Base-by-base conservation (phyloP, 2,329 filamentous ascomycete species). In the Fusarium longipes region DNA sequence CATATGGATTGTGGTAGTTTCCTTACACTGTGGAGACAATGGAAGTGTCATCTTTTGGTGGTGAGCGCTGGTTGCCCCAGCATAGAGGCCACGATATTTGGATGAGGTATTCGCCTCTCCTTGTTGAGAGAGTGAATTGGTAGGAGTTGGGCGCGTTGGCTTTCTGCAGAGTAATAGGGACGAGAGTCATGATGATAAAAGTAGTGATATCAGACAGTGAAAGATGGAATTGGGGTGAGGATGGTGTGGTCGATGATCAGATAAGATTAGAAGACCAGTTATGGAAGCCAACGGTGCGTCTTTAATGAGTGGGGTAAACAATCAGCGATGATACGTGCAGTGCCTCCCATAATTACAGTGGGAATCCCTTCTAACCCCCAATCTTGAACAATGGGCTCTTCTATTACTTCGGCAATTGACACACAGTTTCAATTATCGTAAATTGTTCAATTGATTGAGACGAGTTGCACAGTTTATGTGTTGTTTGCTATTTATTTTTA, bases 1-100 rank as follows among this genome's bases (percentile, higher is more conserved):
- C 12, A 27, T 27, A 8, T 27, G 5, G 11, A 0, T 15, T 3
- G 14, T 29, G 29, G 58, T 51, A 53, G 33, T 33, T 53, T 70
- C 63, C 74, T 57, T 64, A 77, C 75, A 77, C 32, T 22, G 71
- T 73, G 18, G 72, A 73, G 18, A 73, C 40, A 1, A 44, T 32
- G 2, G 65, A 53, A 32, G 55, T 39, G 6, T 71, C 60, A 14
- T 62, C 63, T 8, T 54, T 32, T 6, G 63, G 68, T 2, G 63
- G 70, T 10, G 36, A 36, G 5, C 73, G 67, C 17, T 71, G 50
- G 8, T 60, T 65, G 20, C 22, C 24, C 76, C 73, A 76, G 56
- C 62, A 61, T 20, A 74, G 57, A 8, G 74, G 76, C 71, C 71
- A 77, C 2, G 73, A 69, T 5, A 76, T 62, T 35, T 77, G 75